Evolutionary conservation across 768 basidiomycete genomes (phyloP).

Genomic region (Krasilnikovozyma curviuscula): DNA sequence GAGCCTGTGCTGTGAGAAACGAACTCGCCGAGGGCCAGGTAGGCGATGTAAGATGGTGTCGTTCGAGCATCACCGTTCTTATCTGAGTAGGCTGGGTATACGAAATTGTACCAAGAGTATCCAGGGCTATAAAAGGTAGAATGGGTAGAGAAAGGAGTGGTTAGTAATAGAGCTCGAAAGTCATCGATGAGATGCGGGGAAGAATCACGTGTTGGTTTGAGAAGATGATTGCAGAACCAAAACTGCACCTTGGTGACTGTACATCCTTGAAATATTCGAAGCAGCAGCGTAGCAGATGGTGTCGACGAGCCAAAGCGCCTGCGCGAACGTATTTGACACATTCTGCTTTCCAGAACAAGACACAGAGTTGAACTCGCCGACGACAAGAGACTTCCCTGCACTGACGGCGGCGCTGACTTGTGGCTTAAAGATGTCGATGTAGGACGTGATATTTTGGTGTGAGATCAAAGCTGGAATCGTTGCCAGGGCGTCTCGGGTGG

Average conservation of each 20-base stretch:
- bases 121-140: too few species aligned
- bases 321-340: constrained; percentile 27
- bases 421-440: constrained; percentile 24
- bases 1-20: constrained; percentile 19
- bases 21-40: constrained; percentile 25
- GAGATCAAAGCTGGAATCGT: constrained; percentile 25
- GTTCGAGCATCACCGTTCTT: constrained; percentile 21
- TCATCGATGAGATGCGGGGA: too few species aligned
- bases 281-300: constrained; percentile 23
- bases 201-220: constrained; percentile 24
- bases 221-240: constrained; percentile 24
- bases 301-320: constrained; percentile 20
- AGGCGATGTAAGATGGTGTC: constrained; percentile 24
- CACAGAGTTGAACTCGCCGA: constrained; percentile 18
- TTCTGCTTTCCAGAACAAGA: constrained; percentile 27
- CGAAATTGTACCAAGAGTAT: constrained; percentile 25
- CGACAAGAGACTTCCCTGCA: constrained; percentile 3
- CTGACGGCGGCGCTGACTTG: constrained; percentile 22
- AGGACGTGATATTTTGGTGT: constrained; percentile 25
- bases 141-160: too few species aligned
- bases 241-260: constrained; percentile 27
- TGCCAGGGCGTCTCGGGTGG: constrained; percentile 21
- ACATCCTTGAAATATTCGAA: constrained; percentile 24
- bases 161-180: too few species aligned
- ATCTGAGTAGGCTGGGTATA: constrained; percentile 21